Base-by-base conservation (phyloP, 148 eudicot species). In the Silene uniflora region DNA sequence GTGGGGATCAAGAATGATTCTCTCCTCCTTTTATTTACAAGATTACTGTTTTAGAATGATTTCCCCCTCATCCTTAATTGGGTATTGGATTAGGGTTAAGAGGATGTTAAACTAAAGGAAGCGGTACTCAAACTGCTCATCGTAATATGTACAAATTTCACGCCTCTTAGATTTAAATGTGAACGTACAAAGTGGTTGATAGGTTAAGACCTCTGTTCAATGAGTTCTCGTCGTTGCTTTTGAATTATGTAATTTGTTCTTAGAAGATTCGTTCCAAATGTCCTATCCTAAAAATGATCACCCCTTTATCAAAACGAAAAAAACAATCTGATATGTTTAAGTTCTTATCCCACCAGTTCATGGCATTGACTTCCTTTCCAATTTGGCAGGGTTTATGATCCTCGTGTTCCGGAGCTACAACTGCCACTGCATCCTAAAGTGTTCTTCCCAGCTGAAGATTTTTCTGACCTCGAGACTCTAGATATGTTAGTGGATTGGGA, bases 381-480 rank as follows among this genome's bases (percentile, higher is more conserved):
- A 47, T 78, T 76, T 84, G 71, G 65, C 88, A 95, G 99, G 96
- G 81, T 95, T 64, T 95, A 95, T 84, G 99, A 95, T 89, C 96
- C 97, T 78, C 97, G 97, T 74, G 78, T 95, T 71, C 86, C 89
- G 22, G 90, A 89, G 89, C 83, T 95, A 58, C 86, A 81, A 64
- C 47, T 83, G 77, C 76, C 92, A 80, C 88, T 95, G 71, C 94
- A 90, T 72, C 76, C 74, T 65, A 92, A 80, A 22, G 87, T 78
- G 67, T 95, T 90, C 91, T 95, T 95, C 76, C 99, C 99, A 29
- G 86, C 90, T 61, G 89, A 87, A 54, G 80, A 83, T 42, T 95
- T 92, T 77, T 89, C 91, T 73, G 85, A 85, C 74, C 87, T 90
- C 67, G 91, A 85, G 76, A 88, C 82, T 80, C 79, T 95, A 83